Evolutionary conservation across 2,329 filamentous ascomycete species (phyloP), one percentile per base, ranked within the genome.

Genomic region (Claviceps sp.): DNA sequence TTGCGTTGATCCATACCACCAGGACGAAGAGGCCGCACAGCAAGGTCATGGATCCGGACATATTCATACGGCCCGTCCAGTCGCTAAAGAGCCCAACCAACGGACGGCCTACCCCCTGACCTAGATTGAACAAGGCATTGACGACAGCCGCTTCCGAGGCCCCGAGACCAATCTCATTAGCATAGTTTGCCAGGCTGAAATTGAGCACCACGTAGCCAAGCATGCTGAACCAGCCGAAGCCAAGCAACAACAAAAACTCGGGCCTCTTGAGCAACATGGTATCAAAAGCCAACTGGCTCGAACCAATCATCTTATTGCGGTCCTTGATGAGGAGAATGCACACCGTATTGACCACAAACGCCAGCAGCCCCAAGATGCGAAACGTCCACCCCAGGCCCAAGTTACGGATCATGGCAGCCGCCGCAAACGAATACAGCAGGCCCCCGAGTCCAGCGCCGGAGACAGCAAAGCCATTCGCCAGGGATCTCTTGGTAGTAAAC

Each of bases 401-500:
- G 17, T 72, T 73, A 29, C 74, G 63, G 52, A 88, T 83, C 76
- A 88, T 85, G 39, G 81, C 78, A 34, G 84, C 82, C 0, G 83
- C 74, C 0, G 78, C 79, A 5, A 88, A 72, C 1, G 79, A 81
- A 65, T 87, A 88, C 2, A 79, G 65, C 29, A 88, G 68, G 0
- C 87, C 87, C n/a, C 86, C 86, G 5, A 90, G 70, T 0, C 86
- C 86, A 16, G 79, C 82, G 1, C 86, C 87, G n/a, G 78, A 76
- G 1, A 84, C 78, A 0, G 77, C 72, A 17, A 86, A 73, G 1
- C 83, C 80, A 55, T 85, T 88, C 11, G 85, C 85, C 14, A 89
- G 72, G 29, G 80, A 84, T 2, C 85, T 76, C 26, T 74, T 75
- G 36, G 78, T 81, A 9, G 73, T 77, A 61, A 90, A 90, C 85